These are phyloP conservation scores for Beauveria sp. DNA, from an alignment of 2,329 filamentous ascomycete genomes.

Conservation along the genomic window DNA sequence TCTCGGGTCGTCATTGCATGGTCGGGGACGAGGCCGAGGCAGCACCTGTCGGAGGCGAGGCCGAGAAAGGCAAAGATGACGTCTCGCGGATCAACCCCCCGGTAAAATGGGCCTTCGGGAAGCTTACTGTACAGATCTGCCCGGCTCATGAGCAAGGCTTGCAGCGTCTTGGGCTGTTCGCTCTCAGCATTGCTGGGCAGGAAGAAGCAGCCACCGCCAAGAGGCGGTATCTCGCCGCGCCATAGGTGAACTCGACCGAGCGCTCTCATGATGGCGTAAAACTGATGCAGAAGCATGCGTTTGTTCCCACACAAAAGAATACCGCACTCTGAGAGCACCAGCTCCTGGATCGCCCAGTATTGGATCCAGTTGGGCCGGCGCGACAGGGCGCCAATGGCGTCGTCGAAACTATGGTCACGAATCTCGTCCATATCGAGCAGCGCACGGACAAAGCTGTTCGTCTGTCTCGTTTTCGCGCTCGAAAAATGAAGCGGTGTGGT, in stretches of 20 bases:
- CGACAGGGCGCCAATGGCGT: background rate
- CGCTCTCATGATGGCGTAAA: background rate
- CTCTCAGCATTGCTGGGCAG: background rate
- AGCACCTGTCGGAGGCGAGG: background rate
- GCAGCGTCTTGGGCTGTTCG: background rate
- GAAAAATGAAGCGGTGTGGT: too few relatives aligned
- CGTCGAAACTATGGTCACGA: background rate
- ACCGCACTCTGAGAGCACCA: background rate
- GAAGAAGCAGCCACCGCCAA: background rate
- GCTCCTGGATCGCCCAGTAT: background rate
- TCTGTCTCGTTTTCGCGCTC: too few relatives aligned
- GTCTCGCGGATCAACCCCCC: background rate
- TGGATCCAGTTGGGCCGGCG: background rate
- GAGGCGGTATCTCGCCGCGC: background rate
- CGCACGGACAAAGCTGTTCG: background rate
- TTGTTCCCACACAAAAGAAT: background rate
- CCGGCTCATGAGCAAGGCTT: background rate
- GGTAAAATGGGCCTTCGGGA: background rate
- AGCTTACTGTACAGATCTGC: background rate
- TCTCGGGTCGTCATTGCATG: background rate
- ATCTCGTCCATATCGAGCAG: background rate
- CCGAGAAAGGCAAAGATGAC: slow-evolving; percentile 3
- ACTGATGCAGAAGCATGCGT: background rate
- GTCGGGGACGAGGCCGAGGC: background rate
- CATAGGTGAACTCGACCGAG: background rate